Percentiles rank a stretch among this genome's conserved stretches.
These are phyloP conservation scores for Populus hybrid DNA, from an alignment of 441 rosid genomes.

Conservation along the genomic window DNA sequence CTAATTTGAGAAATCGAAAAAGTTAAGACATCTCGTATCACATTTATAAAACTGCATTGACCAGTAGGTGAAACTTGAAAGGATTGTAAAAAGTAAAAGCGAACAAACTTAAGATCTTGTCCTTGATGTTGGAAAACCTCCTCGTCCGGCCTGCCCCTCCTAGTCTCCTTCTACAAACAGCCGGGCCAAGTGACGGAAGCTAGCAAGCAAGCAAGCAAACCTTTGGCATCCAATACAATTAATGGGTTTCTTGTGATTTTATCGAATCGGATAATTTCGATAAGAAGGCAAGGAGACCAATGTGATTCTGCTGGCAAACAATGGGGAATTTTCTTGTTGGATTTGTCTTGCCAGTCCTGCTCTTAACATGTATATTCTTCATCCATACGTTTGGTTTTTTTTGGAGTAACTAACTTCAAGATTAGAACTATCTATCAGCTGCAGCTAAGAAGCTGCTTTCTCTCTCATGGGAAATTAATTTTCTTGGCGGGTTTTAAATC, in stretches of 20 bases:
- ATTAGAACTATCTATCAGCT: background rate
- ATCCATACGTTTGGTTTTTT: background rate
- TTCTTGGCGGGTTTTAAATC: background rate
- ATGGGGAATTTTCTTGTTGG: conserved; percentile 77
- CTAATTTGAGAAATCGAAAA: too few relatives aligned
- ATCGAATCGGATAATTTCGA: conserved; percentile 11
- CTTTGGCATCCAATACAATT: background rate
- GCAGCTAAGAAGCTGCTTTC: background rate
- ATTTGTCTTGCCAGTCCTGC: conserved; percentile 77
- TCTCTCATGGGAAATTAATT: background rate
- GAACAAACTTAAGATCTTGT: background rate
- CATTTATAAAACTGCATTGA: too few relatives aligned
- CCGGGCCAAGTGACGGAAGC: background rate
- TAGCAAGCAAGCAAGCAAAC: background rate
- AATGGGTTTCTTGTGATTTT: conserved; percentile 32
- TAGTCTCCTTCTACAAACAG: background rate
- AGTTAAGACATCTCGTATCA: too few relatives aligned
- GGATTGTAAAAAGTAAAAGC: background rate
- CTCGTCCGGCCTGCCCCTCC: background rate
- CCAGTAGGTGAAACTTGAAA: background rate
- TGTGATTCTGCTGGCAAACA: conserved; percentile 28
- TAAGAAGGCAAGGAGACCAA: conserved; percentile 19
- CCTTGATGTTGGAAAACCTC: background rate
- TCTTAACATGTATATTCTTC: conserved; percentile 52
- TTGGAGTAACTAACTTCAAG: background rate